Conservation (phyloP, 192 early-diverging fungal species). For the Phycomyces blakesleeanus region DNA sequence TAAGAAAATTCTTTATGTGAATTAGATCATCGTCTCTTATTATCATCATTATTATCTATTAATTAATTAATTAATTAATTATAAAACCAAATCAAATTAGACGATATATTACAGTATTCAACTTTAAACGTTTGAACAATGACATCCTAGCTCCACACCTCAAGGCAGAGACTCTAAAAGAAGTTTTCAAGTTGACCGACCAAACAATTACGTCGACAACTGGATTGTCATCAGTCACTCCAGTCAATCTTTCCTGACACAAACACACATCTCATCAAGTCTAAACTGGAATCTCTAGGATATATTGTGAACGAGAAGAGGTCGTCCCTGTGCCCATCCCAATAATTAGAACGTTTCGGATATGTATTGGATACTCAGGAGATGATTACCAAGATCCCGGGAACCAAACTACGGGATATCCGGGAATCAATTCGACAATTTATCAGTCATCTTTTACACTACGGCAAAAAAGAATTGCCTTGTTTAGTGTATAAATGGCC, state of each 20-base stretch:
- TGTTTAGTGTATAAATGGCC: no score
- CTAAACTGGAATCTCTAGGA: not conserved
- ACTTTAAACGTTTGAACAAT: no score
- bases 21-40: no score
- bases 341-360: constrained; percentile 30
- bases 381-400: constrained; percentile 24
- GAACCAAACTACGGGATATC: constrained; percentile 23
- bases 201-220: constrained; percentile 13
- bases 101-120: no score
- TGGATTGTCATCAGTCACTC: not conserved
- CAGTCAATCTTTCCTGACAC: not conserved
- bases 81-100: no score
- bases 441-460: not conserved
- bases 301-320: constrained; percentile 24
- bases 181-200: no score
- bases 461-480: no score
- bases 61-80: no score
- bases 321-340: constrained; percentile 18
- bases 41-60: no score
- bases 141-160: no score
- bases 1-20: no score
- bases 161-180: no score
- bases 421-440: constrained; percentile 18
- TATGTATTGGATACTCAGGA: constrained; percentile 19
- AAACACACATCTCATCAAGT: not conserved